Evolutionary conservation across 2,329 filamentous ascomycete genomes (phyloP), one percentile per base, ranked within the genome.

Genomic region (Colletotrichum lini): DNA sequence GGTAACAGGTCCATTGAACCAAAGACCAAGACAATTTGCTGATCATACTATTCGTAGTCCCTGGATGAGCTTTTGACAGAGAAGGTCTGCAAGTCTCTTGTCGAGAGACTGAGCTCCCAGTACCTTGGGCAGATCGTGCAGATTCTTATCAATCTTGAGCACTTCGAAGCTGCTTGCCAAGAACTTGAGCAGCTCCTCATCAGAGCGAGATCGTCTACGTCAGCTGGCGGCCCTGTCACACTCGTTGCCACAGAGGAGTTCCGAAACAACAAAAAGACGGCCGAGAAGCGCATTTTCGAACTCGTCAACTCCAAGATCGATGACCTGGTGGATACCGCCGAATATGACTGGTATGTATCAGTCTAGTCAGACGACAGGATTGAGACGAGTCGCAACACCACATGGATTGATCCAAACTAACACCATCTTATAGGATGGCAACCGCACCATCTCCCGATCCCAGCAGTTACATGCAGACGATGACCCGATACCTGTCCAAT

Each of bases 251-350:
- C 96, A 0, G 92, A 94, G 74, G 90, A 94, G 71, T 99, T 99
- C 81, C 89, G 91, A 50, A 91, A 89, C 77, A 95, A 97, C 79
- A 98, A 98, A 83, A 98, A 98, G 84, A 95, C 93, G 1, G 96
- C 96, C 0, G 96, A 98, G 79, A 98, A 98, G 83, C 93, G 97
- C 44, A 98, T 99, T 69, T 99, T 99, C 78, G 97, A 99, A 82
- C 89, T 99, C 0, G 96, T 99, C 73, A 98, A 99, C 83, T 97
- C 94, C 68, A 99, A 99, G 84, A 98, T 99, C 76, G 96, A 98
- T 78, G 96, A 99, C 79, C 88, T 99, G 13, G 93, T 99, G 65
- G 96, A 98, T 77, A 98, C 95, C 0, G 96, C 96, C 42, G 96
- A 99, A 82, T 99, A 99, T 79, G 94, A 98, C 80, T 99, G 96